Conservation (phyloP, 2,329 filamentous ascomycete species). For the Scedosporium aurantiacum region DNA sequence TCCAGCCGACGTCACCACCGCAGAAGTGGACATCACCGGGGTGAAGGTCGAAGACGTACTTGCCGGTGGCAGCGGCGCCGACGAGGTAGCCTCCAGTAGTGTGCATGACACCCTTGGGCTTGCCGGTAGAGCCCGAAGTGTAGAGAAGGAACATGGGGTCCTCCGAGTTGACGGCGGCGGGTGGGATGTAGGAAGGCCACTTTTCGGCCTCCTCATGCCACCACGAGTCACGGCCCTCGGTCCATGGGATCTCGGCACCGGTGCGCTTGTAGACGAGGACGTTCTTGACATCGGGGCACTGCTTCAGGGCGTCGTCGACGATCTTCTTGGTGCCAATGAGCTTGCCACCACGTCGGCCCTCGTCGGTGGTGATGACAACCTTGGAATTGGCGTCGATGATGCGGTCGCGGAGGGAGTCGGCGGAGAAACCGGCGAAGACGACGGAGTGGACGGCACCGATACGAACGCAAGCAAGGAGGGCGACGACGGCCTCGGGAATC, state of each 20-base stretch:
- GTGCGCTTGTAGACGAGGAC: slow-evolving; percentile 93
- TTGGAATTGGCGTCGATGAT: slow-evolving; percentile 84
- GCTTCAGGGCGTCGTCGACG: slow-evolving; percentile 92
- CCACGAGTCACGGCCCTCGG: slow-evolving; percentile 80
- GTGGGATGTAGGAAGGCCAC: slow-evolving; percentile 85
- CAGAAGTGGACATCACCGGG: slow-evolving; percentile 92
- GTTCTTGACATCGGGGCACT: slow-evolving; percentile 78
- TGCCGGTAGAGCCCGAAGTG: slow-evolving; percentile 94
- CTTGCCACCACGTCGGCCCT: slow-evolving; percentile 96
- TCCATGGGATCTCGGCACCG: slow-evolving; percentile 85
- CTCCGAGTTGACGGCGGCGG: slow-evolving; percentile 82
- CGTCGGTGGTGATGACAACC: slow-evolving; percentile 93
- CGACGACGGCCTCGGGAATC: slow-evolving; percentile 91
- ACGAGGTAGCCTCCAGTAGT: slow-evolving; percentile 92
- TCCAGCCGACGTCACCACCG: slow-evolving; percentile 97
- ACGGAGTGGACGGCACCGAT: slow-evolving; percentile 96
- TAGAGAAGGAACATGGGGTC: slow-evolving; percentile 96
- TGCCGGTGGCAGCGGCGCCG: slow-evolving; percentile 85
- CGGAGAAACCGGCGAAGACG: slow-evolving; percentile 94
- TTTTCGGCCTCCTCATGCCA: slow-evolving; percentile 99
- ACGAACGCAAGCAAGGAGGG: slow-evolving; percentile 80
- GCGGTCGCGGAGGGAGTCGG: slow-evolving; percentile 89
- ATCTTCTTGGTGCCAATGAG: slow-evolving; percentile 98
- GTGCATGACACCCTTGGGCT: slow-evolving; percentile 99
- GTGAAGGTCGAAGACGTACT: slow-evolving; percentile 98